Evolutionary conservation across 352 stramenopile genomes (phyloP).

Genomic region (Pythium oligandrum): DNA sequence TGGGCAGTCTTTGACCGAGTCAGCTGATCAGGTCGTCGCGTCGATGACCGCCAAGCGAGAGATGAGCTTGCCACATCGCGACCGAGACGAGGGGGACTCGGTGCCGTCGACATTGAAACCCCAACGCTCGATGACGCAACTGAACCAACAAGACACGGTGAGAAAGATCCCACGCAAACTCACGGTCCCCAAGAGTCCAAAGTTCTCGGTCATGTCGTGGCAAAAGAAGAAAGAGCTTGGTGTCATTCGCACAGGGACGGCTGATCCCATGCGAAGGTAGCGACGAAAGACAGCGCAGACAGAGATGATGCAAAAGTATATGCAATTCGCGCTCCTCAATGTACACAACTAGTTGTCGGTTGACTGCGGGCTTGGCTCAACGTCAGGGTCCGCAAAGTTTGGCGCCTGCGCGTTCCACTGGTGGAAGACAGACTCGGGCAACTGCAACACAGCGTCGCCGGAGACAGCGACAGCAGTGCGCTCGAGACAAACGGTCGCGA

Average conservation of each 20-base stretch:
- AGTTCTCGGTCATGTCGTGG: conserved; percentile 86
- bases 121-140: conserved; percentile 31
- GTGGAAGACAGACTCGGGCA: conserved; percentile 65
- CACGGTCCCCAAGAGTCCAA: conserved; percentile 73
- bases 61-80: conserved; percentile 1
- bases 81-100: conserved; percentile 10
- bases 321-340: no score
- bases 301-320: no score
- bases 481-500: conserved; percentile 65
- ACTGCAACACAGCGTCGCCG: conserved; percentile 61
- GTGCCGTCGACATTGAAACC: conserved; percentile 20
- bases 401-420: conserved; percentile 34
- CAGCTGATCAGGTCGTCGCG: conserved; percentile 39
- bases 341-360: no score
- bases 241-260: no score
- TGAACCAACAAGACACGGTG: conserved; percentile 21
- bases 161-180: conserved; percentile 23
- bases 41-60: conserved; percentile 18
- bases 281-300: no score
- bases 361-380: no score
- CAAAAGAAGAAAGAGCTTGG: conserved; percentile 50
- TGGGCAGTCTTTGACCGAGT: conserved; percentile 45
- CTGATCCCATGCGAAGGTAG: no score
- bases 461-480: conserved; percentile 64
- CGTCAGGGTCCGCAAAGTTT: no score